Base-by-base conservation (phyloP, 176 grass and related monocot species). In the Carex kokanica region DNA sequence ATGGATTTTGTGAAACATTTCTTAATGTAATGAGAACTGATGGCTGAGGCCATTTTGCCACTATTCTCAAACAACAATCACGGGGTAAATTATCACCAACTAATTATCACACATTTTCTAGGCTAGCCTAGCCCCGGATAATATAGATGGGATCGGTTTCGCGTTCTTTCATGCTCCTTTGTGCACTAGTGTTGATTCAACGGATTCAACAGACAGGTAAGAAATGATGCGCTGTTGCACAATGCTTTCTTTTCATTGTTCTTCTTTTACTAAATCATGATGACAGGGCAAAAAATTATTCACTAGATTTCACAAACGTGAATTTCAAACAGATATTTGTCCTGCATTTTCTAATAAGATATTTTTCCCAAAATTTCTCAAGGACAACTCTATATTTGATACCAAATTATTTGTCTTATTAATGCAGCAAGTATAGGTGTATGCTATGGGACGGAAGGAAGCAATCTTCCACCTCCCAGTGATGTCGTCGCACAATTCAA, bases 391-490 rank as follows among this genome's bases (percentile, higher is more conserved):
- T 27, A 7, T 16, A 32, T 36, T 18, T 16, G 12, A 18, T 68
- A 11, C 25, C 24, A 29, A 64, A 38, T 38, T 38, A 70, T 16
- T 52, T 78, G 29, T 78, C 20, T n/a, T 24, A 47, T 51, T 65
- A 81, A 65, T 85, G 60, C 84, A 55, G 32, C 59, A 25, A 79
- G 75, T 36, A 59, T 79, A 55, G 70, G 86, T 25, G 41, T 80
- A 55, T 84, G 81, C 40, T 84, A 88, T 49, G 86, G 86, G 14
- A 57, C 38, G 9, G 6, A 69, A 7, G 86, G 81, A 8, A 58
- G 45, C 49, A 88, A 88, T 77, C 86, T 88, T 38, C 86, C 81
- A 27, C 2, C 59, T 5, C 60, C 60, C 1, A 17, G 3, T 0
- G 12, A 79, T 43, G 81, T 79, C 0, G 45, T 88, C 27, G 47